These are phyloP conservation scores for Sphaerulina vaccinii DNA, from an alignment of 2,329 filamentous ascomycete species.

Conservation along the genomic window DNA sequence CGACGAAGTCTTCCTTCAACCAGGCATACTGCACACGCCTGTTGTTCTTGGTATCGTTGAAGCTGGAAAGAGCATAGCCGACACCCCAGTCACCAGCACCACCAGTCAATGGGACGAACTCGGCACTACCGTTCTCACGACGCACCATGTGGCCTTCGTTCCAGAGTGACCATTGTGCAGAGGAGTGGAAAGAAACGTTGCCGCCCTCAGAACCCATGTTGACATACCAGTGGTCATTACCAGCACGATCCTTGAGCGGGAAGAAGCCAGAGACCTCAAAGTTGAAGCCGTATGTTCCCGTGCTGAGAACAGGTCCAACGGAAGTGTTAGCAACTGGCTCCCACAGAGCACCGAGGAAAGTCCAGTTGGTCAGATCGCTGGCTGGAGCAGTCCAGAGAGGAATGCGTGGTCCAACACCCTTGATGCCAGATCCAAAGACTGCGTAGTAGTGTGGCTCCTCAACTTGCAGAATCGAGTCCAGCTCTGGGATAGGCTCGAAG, in stretches of 20 bases:
- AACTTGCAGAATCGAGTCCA: conserved; percentile 44
- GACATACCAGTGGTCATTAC: conserved; percentile 46
- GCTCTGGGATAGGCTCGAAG: conserved; percentile 39
- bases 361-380: conserved; percentile 47
- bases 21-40: conserved; percentile 50
- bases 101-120: conserved; percentile 47
- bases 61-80: conserved; percentile 48
- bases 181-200: conserved; percentile 44
- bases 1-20: conserved; percentile 45
- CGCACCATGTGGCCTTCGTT: conserved; percentile 45
- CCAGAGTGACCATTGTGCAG: conserved; percentile 47
- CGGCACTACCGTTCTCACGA: conserved; percentile 45
- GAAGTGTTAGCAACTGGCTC: conserved; percentile 45
- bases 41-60: conserved; percentile 51
- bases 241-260: conserved; percentile 44
- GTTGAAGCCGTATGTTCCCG: conserved; percentile 48
- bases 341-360: conserved; percentile 48
- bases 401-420: conserved; percentile 48
- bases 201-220: conserved; percentile 45
- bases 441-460: conserved; percentile 47
- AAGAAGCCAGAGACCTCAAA: conserved; percentile 52
- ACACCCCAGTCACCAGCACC: conserved; percentile 47
- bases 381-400: conserved; percentile 49
- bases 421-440: conserved; percentile 49
- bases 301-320: conserved; percentile 44